A percentile compares a stretch with the other conserved stretches of the same genome.
Evolutionary conservation across 257 asterid genomes (phyloP).

Genomic region (Ilex asprella): DNA sequence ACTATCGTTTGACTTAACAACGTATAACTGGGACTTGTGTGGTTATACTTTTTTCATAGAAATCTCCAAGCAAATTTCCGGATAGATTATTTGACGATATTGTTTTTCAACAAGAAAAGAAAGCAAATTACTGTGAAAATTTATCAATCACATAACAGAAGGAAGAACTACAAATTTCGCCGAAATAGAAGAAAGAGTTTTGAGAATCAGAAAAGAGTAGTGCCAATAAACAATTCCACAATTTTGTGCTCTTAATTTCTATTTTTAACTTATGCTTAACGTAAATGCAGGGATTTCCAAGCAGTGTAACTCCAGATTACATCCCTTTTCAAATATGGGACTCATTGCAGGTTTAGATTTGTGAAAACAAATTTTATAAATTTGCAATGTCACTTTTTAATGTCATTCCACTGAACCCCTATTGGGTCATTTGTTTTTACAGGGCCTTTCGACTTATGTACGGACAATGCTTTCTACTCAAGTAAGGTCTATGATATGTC

Average conservation of each 20-base stretch:
- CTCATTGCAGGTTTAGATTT: slow-evolving; percentile 66
- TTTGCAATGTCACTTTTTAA: neutral
- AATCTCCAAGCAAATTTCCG: too few relatives aligned
- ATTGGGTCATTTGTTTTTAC: slow-evolving; percentile 1
- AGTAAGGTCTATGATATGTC: slow-evolving; percentile 24
- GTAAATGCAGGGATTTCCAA: slow-evolving; percentile 78
- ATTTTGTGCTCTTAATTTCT: neutral
- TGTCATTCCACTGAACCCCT: neutral
- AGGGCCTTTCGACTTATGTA: slow-evolving; percentile 97
- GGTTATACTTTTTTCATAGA: too few relatives aligned
- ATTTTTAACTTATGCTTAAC: neutral
- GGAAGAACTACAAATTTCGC: neutral
- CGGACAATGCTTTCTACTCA: slow-evolving; percentile 96
- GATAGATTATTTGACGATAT: too few relatives aligned
- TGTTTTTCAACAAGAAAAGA: neutral
- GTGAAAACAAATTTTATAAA: slow-evolving; percentile 1
- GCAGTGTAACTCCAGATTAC: slow-evolving; percentile 89
- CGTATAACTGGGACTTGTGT: too few relatives aligned
- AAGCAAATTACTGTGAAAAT: neutral
- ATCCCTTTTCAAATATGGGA: slow-evolving; percentile 90
- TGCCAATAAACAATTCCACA: neutral
- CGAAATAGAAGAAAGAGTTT: neutral
- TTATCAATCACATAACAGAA: neutral
- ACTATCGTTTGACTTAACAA: too few relatives aligned
- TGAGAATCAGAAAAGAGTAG: neutral